These are phyloP conservation scores for Dipteronia sinensis DNA, from an alignment of 345 rosid genomes.

Conservation along the genomic window DNA sequence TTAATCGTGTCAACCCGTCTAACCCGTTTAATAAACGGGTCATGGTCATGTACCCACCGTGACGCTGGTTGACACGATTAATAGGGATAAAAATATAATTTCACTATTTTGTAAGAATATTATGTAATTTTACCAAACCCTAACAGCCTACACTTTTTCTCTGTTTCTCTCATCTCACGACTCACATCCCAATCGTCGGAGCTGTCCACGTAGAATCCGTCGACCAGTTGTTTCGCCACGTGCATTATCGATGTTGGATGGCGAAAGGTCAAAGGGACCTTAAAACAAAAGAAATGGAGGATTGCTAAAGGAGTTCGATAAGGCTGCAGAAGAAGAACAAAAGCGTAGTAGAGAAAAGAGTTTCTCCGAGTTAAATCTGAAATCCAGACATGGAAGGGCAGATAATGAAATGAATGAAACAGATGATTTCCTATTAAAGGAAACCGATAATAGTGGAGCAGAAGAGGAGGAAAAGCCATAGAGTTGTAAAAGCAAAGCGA, in stretches of 20 bases:
- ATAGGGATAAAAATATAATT: no score
- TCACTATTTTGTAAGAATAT: no score
- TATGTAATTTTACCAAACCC: no score
- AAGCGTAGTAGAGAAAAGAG: slow-evolving; percentile 6
- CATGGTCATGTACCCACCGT: no score
- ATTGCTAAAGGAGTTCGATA: slow-evolving; percentile 16
- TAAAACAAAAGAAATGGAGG: slow-evolving; percentile 23
- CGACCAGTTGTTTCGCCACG: no score
- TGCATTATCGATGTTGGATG: not conserved
- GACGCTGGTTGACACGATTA: no score
- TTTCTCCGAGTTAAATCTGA: not conserved
- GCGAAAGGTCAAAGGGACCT: slow-evolving; percentile 5
- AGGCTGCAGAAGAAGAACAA: slow-evolving; percentile 18
- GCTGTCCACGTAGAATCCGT: no score
- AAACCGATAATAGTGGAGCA: slow-evolving; percentile 6
- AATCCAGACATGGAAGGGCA: not conserved
- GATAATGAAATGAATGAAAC: not conserved
- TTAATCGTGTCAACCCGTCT: no score
- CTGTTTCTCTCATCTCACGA: no score
- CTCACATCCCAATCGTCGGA: no score
- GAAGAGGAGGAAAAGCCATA: slow-evolving; percentile 8
- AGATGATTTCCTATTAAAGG: not conserved
- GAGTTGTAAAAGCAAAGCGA: slow-evolving; percentile 37
- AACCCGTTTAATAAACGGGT: no score
- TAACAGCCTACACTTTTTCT: no score